phyloP scores from a whole-genome alignment of 2,329 filamentous ascomycete genomes.

The Pezicula radicicola region DNA sequence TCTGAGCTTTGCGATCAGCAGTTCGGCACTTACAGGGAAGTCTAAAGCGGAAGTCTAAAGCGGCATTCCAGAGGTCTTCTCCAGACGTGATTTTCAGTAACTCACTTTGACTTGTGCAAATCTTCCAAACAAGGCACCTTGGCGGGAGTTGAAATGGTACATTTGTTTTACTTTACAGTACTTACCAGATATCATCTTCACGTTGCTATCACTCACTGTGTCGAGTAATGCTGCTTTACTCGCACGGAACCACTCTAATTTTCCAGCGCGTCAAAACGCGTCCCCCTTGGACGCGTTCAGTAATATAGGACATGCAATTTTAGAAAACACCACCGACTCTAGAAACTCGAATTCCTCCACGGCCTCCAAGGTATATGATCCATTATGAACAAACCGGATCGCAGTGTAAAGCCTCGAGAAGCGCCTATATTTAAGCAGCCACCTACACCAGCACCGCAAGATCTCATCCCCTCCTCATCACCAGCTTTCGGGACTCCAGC shows the following conservation, averaged over 20 bases:
- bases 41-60: too few relatives aligned
- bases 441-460: slow-evolving; percentile 28
- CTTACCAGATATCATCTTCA: too few relatives aligned
- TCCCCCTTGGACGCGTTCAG: slow-evolving; percentile 4
- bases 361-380: neutral
- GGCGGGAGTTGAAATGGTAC: too few relatives aligned
- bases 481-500: slow-evolving; percentile 86
- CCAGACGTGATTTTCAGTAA: too few relatives aligned
- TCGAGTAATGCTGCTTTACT: neutral
- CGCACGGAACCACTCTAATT: slow-evolving; percentile 1
- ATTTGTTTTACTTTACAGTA: too few relatives aligned
- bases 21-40: too few relatives aligned
- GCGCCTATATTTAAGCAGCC: slow-evolving; percentile 25
- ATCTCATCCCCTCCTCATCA: slow-evolving; percentile 80
- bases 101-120: too few relatives aligned
- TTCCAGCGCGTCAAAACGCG: slow-evolving; percentile 11
- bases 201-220: too few relatives aligned
- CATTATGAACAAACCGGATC: slow-evolving; percentile 23
- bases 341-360: too few relatives aligned
- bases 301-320: neutral
- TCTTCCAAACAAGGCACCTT: too few relatives aligned
- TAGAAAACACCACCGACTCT: neutral
- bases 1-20: neutral
- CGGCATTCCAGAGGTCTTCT: too few relatives aligned
- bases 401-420: slow-evolving; percentile 18